A percentile compares a stretch with the other conserved stretches of the same genome.
These are phyloP conservation scores for Tylopilus sp. DNA, from an alignment of 768 basidiomycete genomes.

Conservation along the genomic window DNA sequence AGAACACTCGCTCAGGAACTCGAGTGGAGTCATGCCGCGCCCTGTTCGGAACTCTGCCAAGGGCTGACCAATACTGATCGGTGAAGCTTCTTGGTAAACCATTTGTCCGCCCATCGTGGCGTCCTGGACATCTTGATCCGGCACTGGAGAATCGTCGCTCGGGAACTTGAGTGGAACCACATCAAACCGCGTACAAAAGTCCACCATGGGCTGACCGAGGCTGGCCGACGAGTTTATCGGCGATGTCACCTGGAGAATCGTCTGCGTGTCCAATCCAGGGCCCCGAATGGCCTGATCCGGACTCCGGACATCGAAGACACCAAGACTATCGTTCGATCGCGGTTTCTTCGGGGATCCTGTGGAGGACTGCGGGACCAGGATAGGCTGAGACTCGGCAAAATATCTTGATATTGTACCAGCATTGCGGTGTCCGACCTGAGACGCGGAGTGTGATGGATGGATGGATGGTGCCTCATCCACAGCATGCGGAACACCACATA, in stretches of 20 bases:
- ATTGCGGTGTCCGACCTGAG: slow-evolving; percentile 36
- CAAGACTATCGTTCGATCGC: background rate
- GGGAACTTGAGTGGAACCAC: slow-evolving; percentile 6
- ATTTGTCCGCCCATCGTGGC: background rate
- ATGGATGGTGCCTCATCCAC: slow-evolving; percentile 27
- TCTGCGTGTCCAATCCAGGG: background rate
- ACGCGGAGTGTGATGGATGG: slow-evolving; percentile 55
- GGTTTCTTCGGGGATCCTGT: background rate
- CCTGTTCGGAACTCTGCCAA: slow-evolving; percentile 5
- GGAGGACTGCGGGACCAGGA: background rate
- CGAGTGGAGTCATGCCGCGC: slow-evolving; percentile 10
- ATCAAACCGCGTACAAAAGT: slow-evolving; percentile 11
- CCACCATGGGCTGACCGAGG: slow-evolving; percentile 1
- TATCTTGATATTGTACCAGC: slow-evolving; percentile 7
- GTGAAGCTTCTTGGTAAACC: background rate
- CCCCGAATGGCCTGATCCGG: background rate
- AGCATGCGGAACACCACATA: background rate
- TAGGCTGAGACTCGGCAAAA: slow-evolving; percentile 3
- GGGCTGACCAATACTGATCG: slow-evolving; percentile 3
- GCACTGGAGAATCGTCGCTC: slow-evolving; percentile 4
- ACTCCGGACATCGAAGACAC: background rate
- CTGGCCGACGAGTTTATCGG: slow-evolving; percentile 6
- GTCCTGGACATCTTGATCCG: no score
- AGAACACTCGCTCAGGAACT: slow-evolving; percentile 12
- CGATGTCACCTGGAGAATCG: background rate